Percentiles rank a stretch among this genome's conserved stretches.
phyloP scores from a whole-genome alignment of 768 basidiomycete species.

The Tricholoma matsutake region DNA sequence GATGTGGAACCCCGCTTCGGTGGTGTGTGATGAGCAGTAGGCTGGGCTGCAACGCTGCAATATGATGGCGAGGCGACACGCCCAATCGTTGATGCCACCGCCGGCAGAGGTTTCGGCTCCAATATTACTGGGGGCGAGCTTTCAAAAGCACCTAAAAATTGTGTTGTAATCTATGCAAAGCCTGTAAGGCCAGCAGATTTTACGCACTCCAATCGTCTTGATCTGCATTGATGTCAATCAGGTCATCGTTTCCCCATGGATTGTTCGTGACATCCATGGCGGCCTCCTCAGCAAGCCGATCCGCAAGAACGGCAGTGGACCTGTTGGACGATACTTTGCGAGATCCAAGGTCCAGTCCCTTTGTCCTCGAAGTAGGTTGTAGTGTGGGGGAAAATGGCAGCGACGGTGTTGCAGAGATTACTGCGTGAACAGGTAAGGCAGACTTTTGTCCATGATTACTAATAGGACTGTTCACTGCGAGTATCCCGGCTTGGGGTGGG shows the following conservation, averaged over 20 bases:
- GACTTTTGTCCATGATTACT: constrained; percentile 9
- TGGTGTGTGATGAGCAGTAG: background rate
- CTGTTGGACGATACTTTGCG: constrained; percentile 41
- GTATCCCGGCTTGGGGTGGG: constrained; percentile 27
- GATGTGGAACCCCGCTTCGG: constrained; percentile 17
- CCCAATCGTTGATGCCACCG: background rate
- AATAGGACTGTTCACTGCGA: constrained; percentile 13
- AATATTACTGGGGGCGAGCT: constrained; percentile 37
- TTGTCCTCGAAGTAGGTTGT: constrained; percentile 36
- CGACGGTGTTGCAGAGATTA: constrained; percentile 6
- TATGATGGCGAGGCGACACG: background rate
- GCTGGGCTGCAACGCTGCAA: background rate
- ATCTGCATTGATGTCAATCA: constrained; percentile 94
- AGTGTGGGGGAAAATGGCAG: constrained; percentile 12
- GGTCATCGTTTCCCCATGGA: constrained; percentile 73
- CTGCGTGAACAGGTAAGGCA: background rate
- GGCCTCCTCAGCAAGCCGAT: constrained; percentile 56
- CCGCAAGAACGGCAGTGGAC: constrained; percentile 39
- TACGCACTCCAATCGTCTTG: constrained; percentile 86
- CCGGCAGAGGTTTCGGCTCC: constrained; percentile 13
- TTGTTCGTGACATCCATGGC: constrained; percentile 40
- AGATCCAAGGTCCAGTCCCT: constrained; percentile 69
- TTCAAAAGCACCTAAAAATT: constrained; percentile 68
- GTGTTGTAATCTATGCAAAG: constrained; percentile 1
- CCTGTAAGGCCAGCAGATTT: constrained; percentile 30